Conservation (phyloP, 257 asterid species). For the Marsdenia floribunda region DNA sequence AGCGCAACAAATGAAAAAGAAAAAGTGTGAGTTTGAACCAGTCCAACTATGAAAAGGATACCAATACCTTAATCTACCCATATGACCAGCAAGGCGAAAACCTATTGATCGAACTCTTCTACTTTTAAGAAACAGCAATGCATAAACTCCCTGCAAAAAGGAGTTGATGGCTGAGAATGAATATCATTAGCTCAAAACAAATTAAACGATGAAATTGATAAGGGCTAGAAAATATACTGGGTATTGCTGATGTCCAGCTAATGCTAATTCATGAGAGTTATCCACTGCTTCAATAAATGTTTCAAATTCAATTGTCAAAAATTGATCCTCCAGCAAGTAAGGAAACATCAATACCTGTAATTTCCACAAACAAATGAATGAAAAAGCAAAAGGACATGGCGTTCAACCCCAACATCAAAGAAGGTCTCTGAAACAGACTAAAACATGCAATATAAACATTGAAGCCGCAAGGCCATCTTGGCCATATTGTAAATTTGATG, state of each 20-base stretch:
- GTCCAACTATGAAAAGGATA: slow-evolving; percentile 6
- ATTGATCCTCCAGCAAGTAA: slow-evolving; percentile 71
- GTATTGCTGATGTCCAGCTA: slow-evolving; percentile 87
- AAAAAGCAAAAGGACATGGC: background rate
- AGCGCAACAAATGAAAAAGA: background rate
- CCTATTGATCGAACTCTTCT: slow-evolving; percentile 90
- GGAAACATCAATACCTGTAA: slow-evolving; percentile 87
- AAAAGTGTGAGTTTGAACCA: background rate
- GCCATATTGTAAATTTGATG: background rate
- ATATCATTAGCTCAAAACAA: slow-evolving; percentile 18
- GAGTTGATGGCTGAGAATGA: slow-evolving; percentile 14
- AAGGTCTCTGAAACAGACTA: slow-evolving; percentile 2
- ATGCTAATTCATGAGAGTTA: slow-evolving; percentile 72
- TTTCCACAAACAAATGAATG: slow-evolving; percentile 5
- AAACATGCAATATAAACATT: background rate
- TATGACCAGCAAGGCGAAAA: slow-evolving; percentile 79
- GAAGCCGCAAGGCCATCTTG: background rate
- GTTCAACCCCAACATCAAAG: background rate
- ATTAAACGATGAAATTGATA: slow-evolving; percentile 13
- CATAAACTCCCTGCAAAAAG: slow-evolving; percentile 75
- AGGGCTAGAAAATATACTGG: slow-evolving; percentile 50
- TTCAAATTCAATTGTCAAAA: slow-evolving; percentile 68
- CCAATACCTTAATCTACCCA: slow-evolving; percentile 81
- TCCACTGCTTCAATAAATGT: slow-evolving; percentile 81
- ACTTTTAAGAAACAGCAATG: slow-evolving; percentile 72